These are phyloP conservation scores for Tricholoma matsutake DNA, from an alignment of 768 basidiomycete genomes.

Conservation along the genomic window DNA sequence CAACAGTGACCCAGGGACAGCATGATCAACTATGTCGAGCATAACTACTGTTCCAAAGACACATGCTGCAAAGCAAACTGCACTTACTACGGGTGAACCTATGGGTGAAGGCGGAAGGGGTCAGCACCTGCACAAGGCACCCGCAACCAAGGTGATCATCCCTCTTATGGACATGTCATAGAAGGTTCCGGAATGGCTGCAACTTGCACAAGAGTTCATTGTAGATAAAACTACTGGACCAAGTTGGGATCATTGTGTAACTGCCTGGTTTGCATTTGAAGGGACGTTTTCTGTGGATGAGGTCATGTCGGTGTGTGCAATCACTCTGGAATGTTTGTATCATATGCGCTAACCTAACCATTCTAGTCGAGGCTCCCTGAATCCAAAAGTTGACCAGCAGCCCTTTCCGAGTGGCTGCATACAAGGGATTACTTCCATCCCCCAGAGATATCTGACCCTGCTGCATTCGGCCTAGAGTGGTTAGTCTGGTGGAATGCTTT, in stretches of 20 bases:
- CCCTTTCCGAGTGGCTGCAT: neutral
- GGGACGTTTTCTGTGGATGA: neutral
- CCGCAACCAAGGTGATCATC: neutral
- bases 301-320: neutral
- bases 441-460: neutral
- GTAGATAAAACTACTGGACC: neutral
- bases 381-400: neutral
- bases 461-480: neutral
- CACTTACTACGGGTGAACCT: neutral
- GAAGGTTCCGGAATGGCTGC: neutral
- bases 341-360: neutral
- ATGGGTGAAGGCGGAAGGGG: neutral
- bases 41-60: neutral
- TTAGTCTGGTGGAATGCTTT: neutral
- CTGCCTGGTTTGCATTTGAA: neutral
- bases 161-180: neutral
- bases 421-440: neutral
- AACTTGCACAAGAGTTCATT: neutral
- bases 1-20: neutral
- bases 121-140: neutral
- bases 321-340: neutral
- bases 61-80: neutral
- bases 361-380: neutral
- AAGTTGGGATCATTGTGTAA: neutral
- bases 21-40: neutral